phyloP scores from a whole-genome alignment of 2,329 filamentous ascomycete genomes.

The Periconia sp. region DNA sequence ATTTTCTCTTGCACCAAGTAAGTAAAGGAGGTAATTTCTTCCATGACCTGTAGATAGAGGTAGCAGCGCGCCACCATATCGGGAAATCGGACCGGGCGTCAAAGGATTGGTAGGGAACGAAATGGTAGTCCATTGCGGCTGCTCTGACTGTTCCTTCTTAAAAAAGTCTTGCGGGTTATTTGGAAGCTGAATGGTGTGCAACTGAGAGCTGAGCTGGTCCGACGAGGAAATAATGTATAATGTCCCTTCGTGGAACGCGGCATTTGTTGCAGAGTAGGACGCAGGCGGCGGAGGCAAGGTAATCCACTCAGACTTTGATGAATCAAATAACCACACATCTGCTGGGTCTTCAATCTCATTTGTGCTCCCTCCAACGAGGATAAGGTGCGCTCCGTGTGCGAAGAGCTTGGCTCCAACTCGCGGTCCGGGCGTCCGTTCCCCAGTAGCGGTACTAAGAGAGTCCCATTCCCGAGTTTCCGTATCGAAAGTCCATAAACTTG shows the following conservation, averaged over 20 bases:
- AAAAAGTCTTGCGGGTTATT: too few species aligned
- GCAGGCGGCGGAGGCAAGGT: conserved; percentile 33
- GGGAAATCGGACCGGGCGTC: conserved; percentile 49
- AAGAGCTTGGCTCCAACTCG: conserved; percentile 28
- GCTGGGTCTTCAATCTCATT: conserved; percentile 25
- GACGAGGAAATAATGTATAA: conserved; percentile 49
- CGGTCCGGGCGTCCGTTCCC: conserved; percentile 24
- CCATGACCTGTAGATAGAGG: conserved; percentile 53
- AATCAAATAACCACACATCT: conserved; percentile 34
- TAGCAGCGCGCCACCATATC: conserved; percentile 46
- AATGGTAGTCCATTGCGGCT: conserved; percentile 46
- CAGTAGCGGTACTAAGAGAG: conserved; percentile 6
- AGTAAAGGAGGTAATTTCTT: conserved; percentile 52
- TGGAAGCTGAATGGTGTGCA: conserved; percentile 29
- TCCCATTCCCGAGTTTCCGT: conserved; percentile 35
- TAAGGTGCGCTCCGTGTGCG: conserved; percentile 21
- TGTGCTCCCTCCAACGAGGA: conserved; percentile 36
- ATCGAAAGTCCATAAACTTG: conserved; percentile 51
- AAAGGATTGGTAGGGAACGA: conserved; percentile 52
- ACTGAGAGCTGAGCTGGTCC: conserved; percentile 36
- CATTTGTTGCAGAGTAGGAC: conserved; percentile 35
- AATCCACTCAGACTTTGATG: conserved; percentile 26
- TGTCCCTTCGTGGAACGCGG: conserved; percentile 43
- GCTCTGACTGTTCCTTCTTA: too few species aligned
- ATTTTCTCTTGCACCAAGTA: conserved; percentile 43